A percentile compares a stretch with the other conserved stretches of the same genome.
phyloP scores from a whole-genome alignment of 129 eudicot genomes.

The Artemisia argyi region DNA sequence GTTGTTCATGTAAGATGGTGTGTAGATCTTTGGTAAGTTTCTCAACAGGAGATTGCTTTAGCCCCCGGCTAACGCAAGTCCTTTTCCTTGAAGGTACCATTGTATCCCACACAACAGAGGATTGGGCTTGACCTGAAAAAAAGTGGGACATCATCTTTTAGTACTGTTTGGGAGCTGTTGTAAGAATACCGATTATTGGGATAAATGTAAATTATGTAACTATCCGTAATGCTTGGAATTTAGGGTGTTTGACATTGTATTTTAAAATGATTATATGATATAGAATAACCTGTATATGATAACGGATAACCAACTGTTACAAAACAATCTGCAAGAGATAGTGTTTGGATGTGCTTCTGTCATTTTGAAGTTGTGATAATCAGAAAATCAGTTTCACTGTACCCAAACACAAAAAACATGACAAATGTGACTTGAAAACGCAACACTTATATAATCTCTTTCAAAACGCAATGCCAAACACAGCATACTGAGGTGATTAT shows the following conservation, averaged over 20 bases:
- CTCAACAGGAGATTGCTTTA: constrained; percentile 88
- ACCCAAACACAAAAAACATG: background rate
- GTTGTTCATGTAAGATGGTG: constrained; percentile 86
- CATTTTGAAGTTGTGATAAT: background rate
- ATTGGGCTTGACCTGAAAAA: constrained; percentile 75
- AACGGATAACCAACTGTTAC: background rate
- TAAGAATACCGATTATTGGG: background rate
- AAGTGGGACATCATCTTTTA: constrained; percentile 1
- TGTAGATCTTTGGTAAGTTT: constrained; percentile 85
- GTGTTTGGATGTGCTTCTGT: background rate
- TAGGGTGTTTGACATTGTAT: constrained; percentile 8
- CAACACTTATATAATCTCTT: background rate
- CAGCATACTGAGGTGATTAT: background rate
- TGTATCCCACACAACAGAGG: constrained; percentile 86
- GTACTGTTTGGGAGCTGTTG: background rate
- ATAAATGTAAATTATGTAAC: background rate
- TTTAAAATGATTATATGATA: constrained; percentile 5
- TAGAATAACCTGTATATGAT: background rate
- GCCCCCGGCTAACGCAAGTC: constrained; percentile 63
- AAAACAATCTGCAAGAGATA: background rate
- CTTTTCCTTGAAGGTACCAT: constrained; percentile 91
- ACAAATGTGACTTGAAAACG: background rate
- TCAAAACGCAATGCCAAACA: constrained; percentile 12
- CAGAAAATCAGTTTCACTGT: background rate
- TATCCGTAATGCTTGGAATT: too few relatives aligned